A percentile compares a stretch with the other conserved stretches of the same genome.
Conservation (phyloP, 2,329 filamentous ascomycete genomes). For the Dactylonectria macrodidyma region DNA sequence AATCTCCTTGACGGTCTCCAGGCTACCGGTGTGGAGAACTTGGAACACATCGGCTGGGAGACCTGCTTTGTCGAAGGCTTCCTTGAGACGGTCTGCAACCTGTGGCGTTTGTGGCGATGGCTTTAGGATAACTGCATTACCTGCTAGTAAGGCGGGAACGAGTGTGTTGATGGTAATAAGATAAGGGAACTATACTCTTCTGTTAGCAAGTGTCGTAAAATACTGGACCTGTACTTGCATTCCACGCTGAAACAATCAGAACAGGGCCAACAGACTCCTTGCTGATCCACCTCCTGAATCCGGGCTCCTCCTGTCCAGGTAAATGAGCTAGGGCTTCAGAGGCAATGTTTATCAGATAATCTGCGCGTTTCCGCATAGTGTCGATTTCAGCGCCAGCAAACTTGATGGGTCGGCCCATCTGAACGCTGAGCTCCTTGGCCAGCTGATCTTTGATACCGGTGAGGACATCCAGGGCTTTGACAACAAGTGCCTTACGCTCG, state of each 20-base stretch:
- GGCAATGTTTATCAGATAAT: constrained; percentile 88
- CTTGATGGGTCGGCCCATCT: constrained; percentile 96
- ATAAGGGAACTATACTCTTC: constrained; percentile 83
- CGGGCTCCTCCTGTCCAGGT: constrained; percentile 85
- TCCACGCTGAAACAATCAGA: constrained; percentile 96
- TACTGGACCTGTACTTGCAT: constrained; percentile 72
- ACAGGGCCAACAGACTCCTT: constrained; percentile 91
- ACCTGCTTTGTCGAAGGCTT: constrained; percentile 84
- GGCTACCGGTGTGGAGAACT: constrained; percentile 85
- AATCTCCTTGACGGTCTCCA: constrained; percentile 1
- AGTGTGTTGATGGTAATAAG: constrained; percentile 93
- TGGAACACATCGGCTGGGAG: constrained; percentile 88
- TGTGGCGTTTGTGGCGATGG: constrained; percentile 96
- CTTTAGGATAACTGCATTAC: constrained; percentile 93
- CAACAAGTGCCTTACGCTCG: constrained; percentile 85
- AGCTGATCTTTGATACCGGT: constrained; percentile 83
- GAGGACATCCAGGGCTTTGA: constrained; percentile 81
- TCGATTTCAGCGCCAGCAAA: constrained; percentile 87
- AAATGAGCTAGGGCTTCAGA: constrained; percentile 84
- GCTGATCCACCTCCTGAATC: constrained; percentile 91
- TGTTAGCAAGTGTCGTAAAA: constrained; percentile 12
- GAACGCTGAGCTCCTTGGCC: constrained; percentile 87
- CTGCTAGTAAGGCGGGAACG: constrained; percentile 88
- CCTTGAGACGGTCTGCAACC: constrained; percentile 85
- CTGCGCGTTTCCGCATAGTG: constrained; percentile 87